phyloP scores from a whole-genome alignment of 192 early-diverging fungal genomes.

The Pilobolus umbonatus region DNA sequence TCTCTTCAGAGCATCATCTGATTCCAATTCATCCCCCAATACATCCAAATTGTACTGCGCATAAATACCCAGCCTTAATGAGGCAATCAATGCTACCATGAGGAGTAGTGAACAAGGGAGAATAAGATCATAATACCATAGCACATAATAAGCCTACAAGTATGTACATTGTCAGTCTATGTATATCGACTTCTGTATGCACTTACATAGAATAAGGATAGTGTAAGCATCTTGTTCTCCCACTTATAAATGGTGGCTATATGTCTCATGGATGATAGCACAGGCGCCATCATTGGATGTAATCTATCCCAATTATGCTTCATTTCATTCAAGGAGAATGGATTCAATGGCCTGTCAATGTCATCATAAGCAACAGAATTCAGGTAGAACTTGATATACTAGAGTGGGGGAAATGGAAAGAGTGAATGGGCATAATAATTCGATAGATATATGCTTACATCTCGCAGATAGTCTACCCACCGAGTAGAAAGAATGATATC shows the following conservation, averaged over 20 bases:
- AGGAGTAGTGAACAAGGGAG: conserved; percentile 6
- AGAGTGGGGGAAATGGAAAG: background rate
- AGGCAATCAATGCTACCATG: conserved; percentile 1
- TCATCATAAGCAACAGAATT: conserved; percentile 12
- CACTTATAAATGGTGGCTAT: conserved; percentile 19
- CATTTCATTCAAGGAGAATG: conserved; percentile 18
- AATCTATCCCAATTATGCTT: conserved; percentile 16
- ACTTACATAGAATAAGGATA: conserved; percentile 9
- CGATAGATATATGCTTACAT: background rate
- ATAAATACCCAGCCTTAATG: conserved; percentile 3
- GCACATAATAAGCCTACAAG: conserved; percentile 13
- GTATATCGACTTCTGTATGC: background rate
- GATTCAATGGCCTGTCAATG: conserved; percentile 8
- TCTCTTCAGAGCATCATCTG: conserved; percentile 11
- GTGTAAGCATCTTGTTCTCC: conserved; percentile 25
- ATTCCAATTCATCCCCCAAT: conserved; percentile 1
- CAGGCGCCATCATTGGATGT: conserved; percentile 8
- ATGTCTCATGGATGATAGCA: conserved; percentile 1
- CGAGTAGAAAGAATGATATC: conserved; percentile 5
- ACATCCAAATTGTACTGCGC: conserved; percentile 6
- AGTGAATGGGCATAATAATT: background rate
- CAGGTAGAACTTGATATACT: conserved; percentile 21
- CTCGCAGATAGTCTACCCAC: conserved; percentile 19
- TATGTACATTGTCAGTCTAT: background rate
- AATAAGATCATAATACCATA: conserved; percentile 28